These are phyloP conservation scores for Metschnikowia colocasiae DNA, from an alignment of 805 yeast species.

Conservation along the genomic window DNA sequence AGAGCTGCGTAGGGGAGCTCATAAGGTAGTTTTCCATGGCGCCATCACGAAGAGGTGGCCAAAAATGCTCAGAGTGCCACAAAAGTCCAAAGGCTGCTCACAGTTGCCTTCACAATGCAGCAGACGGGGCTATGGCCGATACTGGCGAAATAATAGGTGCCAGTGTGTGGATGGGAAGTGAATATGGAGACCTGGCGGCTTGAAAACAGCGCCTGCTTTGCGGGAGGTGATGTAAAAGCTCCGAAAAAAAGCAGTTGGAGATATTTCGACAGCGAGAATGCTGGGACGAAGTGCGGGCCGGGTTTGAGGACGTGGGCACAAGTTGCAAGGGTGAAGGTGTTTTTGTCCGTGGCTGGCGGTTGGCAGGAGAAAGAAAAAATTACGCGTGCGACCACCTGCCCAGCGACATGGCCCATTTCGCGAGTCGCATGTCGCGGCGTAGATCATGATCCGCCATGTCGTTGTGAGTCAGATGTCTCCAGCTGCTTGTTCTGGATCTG, in stretches of 20 bases:
- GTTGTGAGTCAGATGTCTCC: background rate
- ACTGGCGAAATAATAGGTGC: background rate
- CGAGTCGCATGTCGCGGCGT: conserved; percentile 6
- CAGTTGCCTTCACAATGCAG: background rate
- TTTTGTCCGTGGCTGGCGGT: conserved; percentile 4
- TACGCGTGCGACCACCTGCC: conserved; percentile 6
- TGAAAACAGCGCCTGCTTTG: background rate
- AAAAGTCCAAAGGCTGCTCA: background rate
- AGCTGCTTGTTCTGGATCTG: background rate
- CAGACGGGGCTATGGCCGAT: background rate
- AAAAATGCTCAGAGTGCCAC: background rate
- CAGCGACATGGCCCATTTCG: conserved; percentile 6
- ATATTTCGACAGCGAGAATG: background rate
- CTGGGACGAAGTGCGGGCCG: background rate
- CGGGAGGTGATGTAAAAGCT: background rate
- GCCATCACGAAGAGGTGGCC: conserved; percentile 8
- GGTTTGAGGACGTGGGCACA: background rate
- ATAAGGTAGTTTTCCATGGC: conserved; percentile 38
- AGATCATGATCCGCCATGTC: conserved; percentile 2
- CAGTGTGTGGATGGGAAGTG: background rate
- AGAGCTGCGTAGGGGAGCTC: conserved; percentile 38
- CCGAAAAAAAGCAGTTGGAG: background rate
- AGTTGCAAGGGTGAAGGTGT: background rate
- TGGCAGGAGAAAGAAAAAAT: conserved; percentile 5
- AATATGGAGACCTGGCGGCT: background rate